Conservation (phyloP, 495 filamentous ascomycete genomes). For the Evansstolkia leycettana region DNA sequence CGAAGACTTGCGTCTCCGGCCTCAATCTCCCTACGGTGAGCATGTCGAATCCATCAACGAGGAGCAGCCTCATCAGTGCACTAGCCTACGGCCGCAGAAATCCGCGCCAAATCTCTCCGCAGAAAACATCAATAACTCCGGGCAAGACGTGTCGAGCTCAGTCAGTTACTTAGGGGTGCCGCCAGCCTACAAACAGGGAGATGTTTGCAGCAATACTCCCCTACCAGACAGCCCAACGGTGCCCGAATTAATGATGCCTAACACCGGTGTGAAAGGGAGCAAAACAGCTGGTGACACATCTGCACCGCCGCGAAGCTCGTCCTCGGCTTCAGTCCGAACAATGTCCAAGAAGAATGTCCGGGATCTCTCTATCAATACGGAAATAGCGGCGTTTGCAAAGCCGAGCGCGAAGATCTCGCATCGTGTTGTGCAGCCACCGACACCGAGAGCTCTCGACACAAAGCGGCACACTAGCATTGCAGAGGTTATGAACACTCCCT, state of each 20-base stretch:
- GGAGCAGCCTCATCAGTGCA: not conserved
- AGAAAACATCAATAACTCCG: conserved; percentile 6
- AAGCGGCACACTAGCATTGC: conserved; percentile 28
- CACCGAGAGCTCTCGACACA: conserved; percentile 16
- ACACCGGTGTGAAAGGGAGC: conserved; percentile 3
- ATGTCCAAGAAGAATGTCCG: conserved; percentile 26
- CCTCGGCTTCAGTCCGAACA: conserved; percentile 8
- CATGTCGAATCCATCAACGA: not conserved
- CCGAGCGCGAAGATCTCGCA: conserved; percentile 22
- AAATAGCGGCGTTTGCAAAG: conserved; percentile 20
- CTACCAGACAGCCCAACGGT: conserved; percentile 32
- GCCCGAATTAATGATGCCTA: conserved; percentile 10
- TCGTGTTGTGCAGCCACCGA: conserved; percentile 30
- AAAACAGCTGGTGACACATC: conserved; percentile 4
- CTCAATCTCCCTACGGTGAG: conserved; percentile 5
- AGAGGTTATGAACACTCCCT: conserved; percentile 33
- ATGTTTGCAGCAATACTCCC: conserved; percentile 25
- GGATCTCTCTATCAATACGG: conserved; percentile 32
- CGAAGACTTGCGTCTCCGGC: conserved; percentile 8
- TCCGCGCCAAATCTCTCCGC: conserved; percentile 22
- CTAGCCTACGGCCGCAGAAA: conserved; percentile 12
- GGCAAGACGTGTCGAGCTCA: conserved; percentile 7
- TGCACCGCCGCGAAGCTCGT: conserved; percentile 6
- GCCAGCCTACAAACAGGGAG: conserved; percentile 25
- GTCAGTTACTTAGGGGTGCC: conserved; percentile 26